Percentiles rank a stretch among this genome's conserved stretches.
phyloP scores from a whole-genome alignment of 2,329 filamentous ascomycete species.

The Grosmannia clavigera region DNA sequence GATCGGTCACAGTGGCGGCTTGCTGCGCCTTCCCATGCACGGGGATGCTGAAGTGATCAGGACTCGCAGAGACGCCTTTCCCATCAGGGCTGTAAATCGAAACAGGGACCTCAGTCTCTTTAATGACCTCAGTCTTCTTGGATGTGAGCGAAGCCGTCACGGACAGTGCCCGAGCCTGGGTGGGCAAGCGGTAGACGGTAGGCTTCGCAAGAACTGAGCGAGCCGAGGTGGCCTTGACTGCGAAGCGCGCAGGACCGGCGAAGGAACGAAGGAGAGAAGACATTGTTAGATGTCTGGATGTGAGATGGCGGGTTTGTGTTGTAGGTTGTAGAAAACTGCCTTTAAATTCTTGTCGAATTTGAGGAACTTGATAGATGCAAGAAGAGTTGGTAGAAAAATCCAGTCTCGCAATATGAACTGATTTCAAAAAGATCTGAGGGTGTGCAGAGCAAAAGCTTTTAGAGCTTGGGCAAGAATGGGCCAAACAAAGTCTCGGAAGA shows the following conservation, averaged over 20 bases:
- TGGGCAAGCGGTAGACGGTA: conserved; percentile 4
- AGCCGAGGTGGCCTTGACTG: conserved; percentile 16
- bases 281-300: conserved; percentile 12
- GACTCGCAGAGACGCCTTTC: conserved; percentile 28
- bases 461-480: background rate
- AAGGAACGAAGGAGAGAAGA: conserved; percentile 16
- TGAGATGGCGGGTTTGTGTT: background rate
- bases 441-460: background rate
- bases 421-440: no score
- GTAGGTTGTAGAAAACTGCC: background rate
- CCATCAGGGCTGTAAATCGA: conserved; percentile 37
- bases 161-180: conserved; percentile 22
- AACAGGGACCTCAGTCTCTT: conserved; percentile 44
- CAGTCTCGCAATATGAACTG: no score
- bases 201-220: conserved; percentile 13
- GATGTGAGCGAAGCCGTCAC: conserved; percentile 21
- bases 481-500: background rate
- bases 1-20: conserved; percentile 16
- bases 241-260: conserved; percentile 18
- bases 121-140: conserved; percentile 35
- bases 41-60: conserved; percentile 43
- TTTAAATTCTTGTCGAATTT: background rate
- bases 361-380: background rate
- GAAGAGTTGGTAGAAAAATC: no score
- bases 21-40: conserved; percentile 22